Evolutionary conservation across 148 eudicot genomes (phyloP).

Genomic region (Cornus kousa): DNA sequence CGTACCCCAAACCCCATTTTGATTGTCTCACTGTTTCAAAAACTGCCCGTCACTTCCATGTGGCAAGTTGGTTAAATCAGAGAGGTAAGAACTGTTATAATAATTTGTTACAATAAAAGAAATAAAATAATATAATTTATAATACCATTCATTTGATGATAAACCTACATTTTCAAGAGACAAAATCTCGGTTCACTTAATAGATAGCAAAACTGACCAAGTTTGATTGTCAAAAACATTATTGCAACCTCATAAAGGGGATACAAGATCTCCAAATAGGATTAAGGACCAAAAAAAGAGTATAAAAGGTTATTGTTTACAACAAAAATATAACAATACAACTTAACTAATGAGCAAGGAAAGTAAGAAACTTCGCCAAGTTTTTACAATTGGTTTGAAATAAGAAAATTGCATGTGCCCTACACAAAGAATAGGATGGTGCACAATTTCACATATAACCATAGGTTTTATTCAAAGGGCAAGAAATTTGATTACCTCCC

Average conservation of each 20-base stretch:
- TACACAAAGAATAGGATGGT: not conserved
- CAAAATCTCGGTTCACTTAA: not conserved
- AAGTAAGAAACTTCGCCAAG: not conserved
- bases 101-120: no score
- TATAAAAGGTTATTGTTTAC: not conserved
- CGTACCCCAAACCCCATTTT: not conserved
- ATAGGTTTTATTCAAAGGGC: not conserved
- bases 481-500: slow-evolving; percentile 58
- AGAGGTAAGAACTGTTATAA: not conserved
- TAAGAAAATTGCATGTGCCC: not conserved
- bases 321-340: not conserved
- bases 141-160: not conserved
- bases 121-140: no score
- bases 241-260: not conserved
- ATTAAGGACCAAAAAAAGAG: not conserved
- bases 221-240: not conserved
- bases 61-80: not conserved
- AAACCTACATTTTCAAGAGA: no score
- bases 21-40: not conserved
- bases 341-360: not conserved
- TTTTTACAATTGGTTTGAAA: not conserved
- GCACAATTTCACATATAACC: not conserved
- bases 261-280: not conserved
- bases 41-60: not conserved
- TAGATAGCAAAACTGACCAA: not conserved